Conservation (phyloP, 2,329 filamentous ascomycete genomes). For the Neocucurbitaria cava region DNA sequence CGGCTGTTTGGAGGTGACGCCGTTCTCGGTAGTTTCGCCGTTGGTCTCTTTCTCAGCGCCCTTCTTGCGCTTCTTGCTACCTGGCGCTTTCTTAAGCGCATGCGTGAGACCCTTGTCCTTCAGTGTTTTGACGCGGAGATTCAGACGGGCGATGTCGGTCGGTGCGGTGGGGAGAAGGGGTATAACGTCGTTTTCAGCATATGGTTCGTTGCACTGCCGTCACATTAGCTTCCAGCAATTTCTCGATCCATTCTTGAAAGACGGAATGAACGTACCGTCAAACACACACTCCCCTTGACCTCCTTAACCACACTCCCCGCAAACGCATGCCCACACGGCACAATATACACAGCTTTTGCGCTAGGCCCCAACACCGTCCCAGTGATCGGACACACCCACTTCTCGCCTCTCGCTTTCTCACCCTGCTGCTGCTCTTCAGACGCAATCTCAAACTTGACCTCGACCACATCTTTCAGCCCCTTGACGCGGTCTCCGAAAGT, state of each 20-base stretch:
- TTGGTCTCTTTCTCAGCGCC: slow-evolving; percentile 60
- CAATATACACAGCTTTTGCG: slow-evolving; percentile 83
- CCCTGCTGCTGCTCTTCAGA: slow-evolving; percentile 43
- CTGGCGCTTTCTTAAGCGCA: slow-evolving; percentile 79
- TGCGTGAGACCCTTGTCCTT: slow-evolving; percentile 78
- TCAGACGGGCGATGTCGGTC: slow-evolving; percentile 72
- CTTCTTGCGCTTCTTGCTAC: slow-evolving; percentile 78
- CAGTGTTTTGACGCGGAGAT: slow-evolving; percentile 71
- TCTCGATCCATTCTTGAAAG: too few relatives aligned
- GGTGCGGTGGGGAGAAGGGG: slow-evolving; percentile 76
- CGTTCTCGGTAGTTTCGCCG: slow-evolving; percentile 10
- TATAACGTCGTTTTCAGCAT: slow-evolving; percentile 78
- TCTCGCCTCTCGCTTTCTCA: slow-evolving; percentile 59
- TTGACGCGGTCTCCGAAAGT: slow-evolving; percentile 71
- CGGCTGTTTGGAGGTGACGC: slow-evolving; percentile 16
- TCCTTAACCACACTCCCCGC: slow-evolving; percentile 84
- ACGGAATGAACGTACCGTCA: slow-evolving; percentile 61
- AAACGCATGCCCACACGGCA: slow-evolving; percentile 96
- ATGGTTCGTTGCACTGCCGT: slow-evolving; percentile 74
- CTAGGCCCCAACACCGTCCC: slow-evolving; percentile 82
- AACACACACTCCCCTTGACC: slow-evolving; percentile 69
- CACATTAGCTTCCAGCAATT: slow-evolving; percentile 13
- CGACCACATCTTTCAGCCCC: slow-evolving; percentile 83
- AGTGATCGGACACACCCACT: slow-evolving; percentile 85
- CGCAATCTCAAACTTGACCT: slow-evolving; percentile 76